A percentile compares a stretch with the other conserved stretches of the same genome.
phyloP scores from a whole-genome alignment of 352 stramenopile species.

The Globisporangium splendens region DNA sequence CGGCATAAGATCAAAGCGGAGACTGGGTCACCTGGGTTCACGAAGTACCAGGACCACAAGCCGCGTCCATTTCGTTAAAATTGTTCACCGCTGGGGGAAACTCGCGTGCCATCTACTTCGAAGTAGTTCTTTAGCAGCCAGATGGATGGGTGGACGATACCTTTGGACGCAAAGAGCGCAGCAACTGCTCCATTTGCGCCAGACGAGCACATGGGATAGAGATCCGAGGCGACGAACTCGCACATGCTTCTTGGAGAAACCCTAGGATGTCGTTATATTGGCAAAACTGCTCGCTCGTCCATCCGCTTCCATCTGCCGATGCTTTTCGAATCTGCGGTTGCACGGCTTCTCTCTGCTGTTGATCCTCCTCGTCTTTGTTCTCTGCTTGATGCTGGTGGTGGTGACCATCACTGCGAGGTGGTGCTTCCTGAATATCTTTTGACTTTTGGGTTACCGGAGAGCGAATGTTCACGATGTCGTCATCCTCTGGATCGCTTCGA shows the following conservation, averaged over 20 bases:
- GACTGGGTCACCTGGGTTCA: slow-evolving; percentile 8
- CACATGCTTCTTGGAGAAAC: slow-evolving; percentile 32
- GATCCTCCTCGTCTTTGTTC: background rate
- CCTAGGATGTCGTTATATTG: slow-evolving; percentile 40
- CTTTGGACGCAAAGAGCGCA: slow-evolving; percentile 34
- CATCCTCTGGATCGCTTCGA: slow-evolving; percentile 17
- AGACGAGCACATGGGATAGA: slow-evolving; percentile 30
- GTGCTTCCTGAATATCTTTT: background rate
- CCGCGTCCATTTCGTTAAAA: slow-evolving; percentile 35
- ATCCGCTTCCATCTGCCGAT: slow-evolving; percentile 7
- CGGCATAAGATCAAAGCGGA: slow-evolving; percentile 1
- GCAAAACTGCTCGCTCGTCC: slow-evolving; percentile 37
- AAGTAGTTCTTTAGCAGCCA: background rate
- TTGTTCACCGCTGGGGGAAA: slow-evolving; percentile 4
- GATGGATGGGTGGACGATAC: background rate
- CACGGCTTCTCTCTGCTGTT: background rate
- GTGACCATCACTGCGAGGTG: background rate
- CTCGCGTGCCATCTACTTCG: background rate
- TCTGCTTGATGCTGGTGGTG: background rate
- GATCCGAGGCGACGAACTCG: slow-evolving; percentile 22
- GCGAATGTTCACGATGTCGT: slow-evolving; percentile 30
- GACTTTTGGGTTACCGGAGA: slow-evolving; percentile 21
- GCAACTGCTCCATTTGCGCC: slow-evolving; percentile 41
- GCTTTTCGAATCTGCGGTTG: background rate
- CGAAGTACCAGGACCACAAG: slow-evolving; percentile 29